Evolutionary conservation across 768 basidiomycete species (phyloP).

Genomic region (Nidularia sp.): DNA sequence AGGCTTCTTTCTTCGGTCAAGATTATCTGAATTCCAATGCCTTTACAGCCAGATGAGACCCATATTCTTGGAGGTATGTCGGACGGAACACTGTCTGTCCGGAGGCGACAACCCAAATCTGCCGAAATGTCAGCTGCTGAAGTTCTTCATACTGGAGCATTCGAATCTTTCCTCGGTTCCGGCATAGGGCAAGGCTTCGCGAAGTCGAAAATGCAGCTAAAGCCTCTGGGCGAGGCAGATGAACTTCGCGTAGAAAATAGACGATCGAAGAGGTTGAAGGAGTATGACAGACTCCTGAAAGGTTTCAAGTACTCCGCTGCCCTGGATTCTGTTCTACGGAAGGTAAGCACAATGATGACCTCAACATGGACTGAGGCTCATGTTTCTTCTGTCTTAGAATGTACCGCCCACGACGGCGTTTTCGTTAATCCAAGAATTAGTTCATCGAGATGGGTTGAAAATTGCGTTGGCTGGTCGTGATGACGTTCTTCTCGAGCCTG

Average conservation of each 20-base stretch:
- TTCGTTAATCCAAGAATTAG: conserved; percentile 87
- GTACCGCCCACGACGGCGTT: conserved; percentile 84
- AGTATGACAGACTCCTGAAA: conserved; percentile 89
- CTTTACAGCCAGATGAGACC: conserved; percentile 83
- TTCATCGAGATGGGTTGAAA: conserved; percentile 85
- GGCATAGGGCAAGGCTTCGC: conserved; percentile 50
- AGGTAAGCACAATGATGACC: conserved; percentile 40
- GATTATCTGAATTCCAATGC: conserved; percentile 5
- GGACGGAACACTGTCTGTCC: conserved; percentile 96
- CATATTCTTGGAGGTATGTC: conserved; percentile 98
- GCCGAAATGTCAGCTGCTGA: conserved; percentile 42
- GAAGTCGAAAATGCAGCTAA: conserved; percentile 36
- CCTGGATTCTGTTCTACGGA: conserved; percentile 84
- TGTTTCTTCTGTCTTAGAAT: conserved; percentile 40
- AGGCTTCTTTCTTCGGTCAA: conserved; percentile 18
- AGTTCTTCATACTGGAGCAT: conserved; percentile 49
- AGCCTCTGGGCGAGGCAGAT: conserved; percentile 56
- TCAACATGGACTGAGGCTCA: background rate
- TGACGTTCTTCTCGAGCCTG: conserved; percentile 88
- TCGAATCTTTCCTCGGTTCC: conserved; percentile 63
- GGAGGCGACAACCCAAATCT: conserved; percentile 76
- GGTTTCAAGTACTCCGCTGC: conserved; percentile 93
- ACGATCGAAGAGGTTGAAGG: conserved; percentile 66
- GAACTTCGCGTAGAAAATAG: conserved; percentile 78
- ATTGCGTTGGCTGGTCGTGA: conserved; percentile 88